Evolutionary conservation across 2,329 filamentous ascomycete genomes (phyloP).

Genomic region (Aaosphaeria arxii): DNA sequence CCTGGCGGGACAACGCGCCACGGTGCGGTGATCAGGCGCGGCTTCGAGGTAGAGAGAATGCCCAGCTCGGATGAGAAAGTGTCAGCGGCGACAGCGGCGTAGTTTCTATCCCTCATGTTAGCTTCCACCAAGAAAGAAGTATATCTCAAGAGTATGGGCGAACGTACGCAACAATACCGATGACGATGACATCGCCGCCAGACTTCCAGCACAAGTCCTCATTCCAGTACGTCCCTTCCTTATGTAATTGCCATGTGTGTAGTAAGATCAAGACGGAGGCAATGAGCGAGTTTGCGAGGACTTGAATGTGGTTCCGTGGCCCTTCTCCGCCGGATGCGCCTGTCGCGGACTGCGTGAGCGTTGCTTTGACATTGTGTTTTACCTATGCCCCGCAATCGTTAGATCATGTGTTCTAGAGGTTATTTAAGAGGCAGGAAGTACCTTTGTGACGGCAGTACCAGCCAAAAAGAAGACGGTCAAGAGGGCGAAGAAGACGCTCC

Average conservation of each 20-base stretch:
- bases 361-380: conserved; percentile 82
- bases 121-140: no score
- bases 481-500: conserved; percentile 84
- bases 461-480: conserved; percentile 82
- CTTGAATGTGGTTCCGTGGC: conserved; percentile 79
- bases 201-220: conserved; percentile 39
- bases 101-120: conserved; percentile 59
- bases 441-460: conserved; percentile 81
- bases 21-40: conserved; percentile 81
- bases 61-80: conserved; percentile 95
- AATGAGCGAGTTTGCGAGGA: conserved; percentile 82
- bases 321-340: conserved; percentile 77
- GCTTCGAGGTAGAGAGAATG: conserved; percentile 73
- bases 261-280: conserved; percentile 64
- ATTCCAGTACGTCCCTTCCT: conserved; percentile 26
- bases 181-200: conserved; percentile 40
- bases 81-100: conserved; percentile 87
- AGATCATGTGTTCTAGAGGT: neutral
- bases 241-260: conserved; percentile 47
- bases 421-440: conserved; percentile 35
- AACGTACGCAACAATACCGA: conserved; percentile 48
- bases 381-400: conserved; percentile 52
- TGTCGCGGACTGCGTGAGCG: conserved; percentile 72
- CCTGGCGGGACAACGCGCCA: conserved; percentile 80
- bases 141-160: conserved; percentile 7